phyloP scores from a whole-genome alignment of 805 yeast species.

The Starmerella stigmatis region DNA sequence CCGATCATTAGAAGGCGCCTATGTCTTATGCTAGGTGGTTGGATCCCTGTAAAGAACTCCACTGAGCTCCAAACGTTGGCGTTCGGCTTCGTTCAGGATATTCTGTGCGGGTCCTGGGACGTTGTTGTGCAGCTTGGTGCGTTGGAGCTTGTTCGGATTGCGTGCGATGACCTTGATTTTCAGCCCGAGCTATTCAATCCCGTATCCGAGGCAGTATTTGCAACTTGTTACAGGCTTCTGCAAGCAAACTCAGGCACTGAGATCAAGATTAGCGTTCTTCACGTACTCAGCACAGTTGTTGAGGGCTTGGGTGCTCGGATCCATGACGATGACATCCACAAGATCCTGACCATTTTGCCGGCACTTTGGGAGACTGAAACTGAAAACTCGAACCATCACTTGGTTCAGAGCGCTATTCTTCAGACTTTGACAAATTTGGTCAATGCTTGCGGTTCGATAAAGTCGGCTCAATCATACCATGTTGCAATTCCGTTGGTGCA shows the following conservation, averaged over 20 bases:
- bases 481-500: conserved; percentile 22
- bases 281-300: conserved; percentile 50
- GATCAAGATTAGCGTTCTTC: conserved; percentile 61
- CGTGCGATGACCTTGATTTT: conserved; percentile 83
- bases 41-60: conserved; percentile 62
- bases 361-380: conserved; percentile 58
- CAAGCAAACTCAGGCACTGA: conserved; percentile 49
- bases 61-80: conserved; percentile 42
- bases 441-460: conserved; percentile 23
- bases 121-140: conserved; percentile 73
- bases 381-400: conserved; percentile 28
- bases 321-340: conserved; percentile 20
- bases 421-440: conserved; percentile 31
- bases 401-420: conserved; percentile 32
- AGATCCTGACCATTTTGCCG: conserved; percentile 45
- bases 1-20: conserved; percentile 75
- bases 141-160: conserved; percentile 52
- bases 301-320: conserved; percentile 29
- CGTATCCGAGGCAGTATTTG: conserved; percentile 44
- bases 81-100: conserved; percentile 49
- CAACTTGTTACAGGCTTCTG: conserved; percentile 42
- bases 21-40: conserved; percentile 65
- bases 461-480: conserved; percentile 8
- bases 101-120: conserved; percentile 37
- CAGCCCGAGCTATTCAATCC: conserved; percentile 57